phyloP scores from a whole-genome alignment of 495 filamentous ascomycete genomes.

The Geopyxis carbonaria region DNA sequence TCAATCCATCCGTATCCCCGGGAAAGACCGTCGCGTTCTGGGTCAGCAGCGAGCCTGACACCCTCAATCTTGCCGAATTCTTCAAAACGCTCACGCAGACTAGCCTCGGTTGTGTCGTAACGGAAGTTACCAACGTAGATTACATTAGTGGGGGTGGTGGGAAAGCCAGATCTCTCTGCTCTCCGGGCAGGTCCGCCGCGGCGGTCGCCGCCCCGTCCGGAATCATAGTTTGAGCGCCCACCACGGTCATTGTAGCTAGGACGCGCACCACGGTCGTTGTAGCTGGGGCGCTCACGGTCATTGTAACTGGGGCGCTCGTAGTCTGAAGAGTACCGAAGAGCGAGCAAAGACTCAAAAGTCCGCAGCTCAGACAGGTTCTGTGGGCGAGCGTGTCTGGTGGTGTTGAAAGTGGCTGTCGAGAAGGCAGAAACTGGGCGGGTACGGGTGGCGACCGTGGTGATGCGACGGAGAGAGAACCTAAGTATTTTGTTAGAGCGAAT shows the following conservation, averaged over 20 bases:
- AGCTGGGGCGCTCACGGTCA: background rate
- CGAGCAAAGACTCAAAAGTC: slow-evolving; percentile 21
- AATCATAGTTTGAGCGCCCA: background rate
- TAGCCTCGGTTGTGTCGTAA: slow-evolving; percentile 60
- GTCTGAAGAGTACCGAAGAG: slow-evolving; percentile 18
- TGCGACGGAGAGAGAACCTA: slow-evolving; percentile 24
- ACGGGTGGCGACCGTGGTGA: slow-evolving; percentile 14
- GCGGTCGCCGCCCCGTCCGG: background rate
- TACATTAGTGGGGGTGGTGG: slow-evolving; percentile 25
- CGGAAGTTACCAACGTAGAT: slow-evolving; percentile 75
- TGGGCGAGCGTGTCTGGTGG: slow-evolving; percentile 13
- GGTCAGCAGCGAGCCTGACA: slow-evolving; percentile 24
- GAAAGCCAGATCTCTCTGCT: slow-evolving; percentile 2
- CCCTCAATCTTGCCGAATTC: slow-evolving; percentile 50
- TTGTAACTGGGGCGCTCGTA: background rate
- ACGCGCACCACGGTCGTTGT: background rate
- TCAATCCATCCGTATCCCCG: slow-evolving; percentile 58
- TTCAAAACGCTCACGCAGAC: slow-evolving; percentile 48
- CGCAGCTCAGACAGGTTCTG: slow-evolving; percentile 20
- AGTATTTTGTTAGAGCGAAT: too few relatives aligned
- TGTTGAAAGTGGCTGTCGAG: slow-evolving; percentile 15
- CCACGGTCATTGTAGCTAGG: background rate
- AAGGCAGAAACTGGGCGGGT: slow-evolving; percentile 15
- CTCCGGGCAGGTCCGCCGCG: slow-evolving; percentile 1
- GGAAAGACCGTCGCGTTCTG: background rate